Percentiles rank a stretch among this genome's conserved stretches.
These are phyloP conservation scores for Inga leiocalycina DNA, from an alignment of 306 rosid genomes.

Conservation along the genomic window DNA sequence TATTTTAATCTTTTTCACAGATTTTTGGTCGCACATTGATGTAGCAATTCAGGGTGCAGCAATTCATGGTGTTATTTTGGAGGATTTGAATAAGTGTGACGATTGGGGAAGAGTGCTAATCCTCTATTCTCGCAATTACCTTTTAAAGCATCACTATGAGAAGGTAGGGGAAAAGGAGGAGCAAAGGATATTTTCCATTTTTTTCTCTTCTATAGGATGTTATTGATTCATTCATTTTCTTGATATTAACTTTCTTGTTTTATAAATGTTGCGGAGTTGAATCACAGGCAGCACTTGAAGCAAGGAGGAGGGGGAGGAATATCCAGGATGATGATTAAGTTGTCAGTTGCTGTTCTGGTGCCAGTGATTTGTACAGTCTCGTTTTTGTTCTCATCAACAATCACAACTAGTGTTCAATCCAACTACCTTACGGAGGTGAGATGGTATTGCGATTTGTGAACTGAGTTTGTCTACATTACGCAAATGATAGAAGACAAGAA, in stretches of 20 bases:
- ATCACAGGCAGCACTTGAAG: slow-evolving; percentile 1
- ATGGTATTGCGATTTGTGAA: background rate
- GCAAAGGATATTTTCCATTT: no score
- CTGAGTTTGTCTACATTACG: background rate
- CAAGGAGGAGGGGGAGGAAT: slow-evolving; percentile 13
- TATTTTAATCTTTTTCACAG: background rate
- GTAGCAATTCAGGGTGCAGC: background rate
- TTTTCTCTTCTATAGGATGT: background rate
- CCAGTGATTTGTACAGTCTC: background rate
- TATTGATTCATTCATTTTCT: background rate
- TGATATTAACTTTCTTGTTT: background rate
- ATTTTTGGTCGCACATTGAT: background rate
- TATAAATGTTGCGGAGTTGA: background rate
- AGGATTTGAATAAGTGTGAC: background rate
- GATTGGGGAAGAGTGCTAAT: background rate
- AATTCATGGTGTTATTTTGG: background rate
- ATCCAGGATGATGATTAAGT: background rate
- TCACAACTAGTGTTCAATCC: background rate
- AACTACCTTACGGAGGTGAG: background rate
- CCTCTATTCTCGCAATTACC: background rate
- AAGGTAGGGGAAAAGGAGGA: background rate
- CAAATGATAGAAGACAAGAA: background rate
- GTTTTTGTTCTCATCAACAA: background rate
- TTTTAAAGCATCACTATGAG: background rate
- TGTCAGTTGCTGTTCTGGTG: background rate